phyloP scores from a whole-genome alignment of 495 filamentous ascomycete genomes.

The Emericellopsis terricola region DNA sequence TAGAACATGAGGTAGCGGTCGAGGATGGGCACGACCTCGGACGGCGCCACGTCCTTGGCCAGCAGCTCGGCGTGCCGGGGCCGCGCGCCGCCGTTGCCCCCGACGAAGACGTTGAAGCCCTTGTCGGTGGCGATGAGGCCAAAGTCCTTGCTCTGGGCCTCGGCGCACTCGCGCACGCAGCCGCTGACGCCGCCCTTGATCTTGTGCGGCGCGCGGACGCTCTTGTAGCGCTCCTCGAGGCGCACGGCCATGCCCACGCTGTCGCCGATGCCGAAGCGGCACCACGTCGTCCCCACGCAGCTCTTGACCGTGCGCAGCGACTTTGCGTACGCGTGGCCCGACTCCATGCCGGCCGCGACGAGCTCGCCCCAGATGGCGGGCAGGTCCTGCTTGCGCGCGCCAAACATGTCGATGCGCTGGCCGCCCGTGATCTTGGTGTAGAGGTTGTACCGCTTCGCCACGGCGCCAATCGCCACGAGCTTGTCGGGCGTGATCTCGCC shows the following conservation, averaged over 20 bases:
- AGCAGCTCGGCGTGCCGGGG: constrained; percentile 77
- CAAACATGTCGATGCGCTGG: constrained; percentile 92
- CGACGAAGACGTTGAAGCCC: constrained; percentile 90
- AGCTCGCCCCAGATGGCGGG: constrained; percentile 76
- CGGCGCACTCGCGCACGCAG: constrained; percentile 86
- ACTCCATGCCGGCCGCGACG: constrained; percentile 85
- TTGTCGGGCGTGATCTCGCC: constrained; percentile 90
- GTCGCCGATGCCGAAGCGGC: constrained; percentile 81
- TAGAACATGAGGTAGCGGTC: constrained; percentile 94
- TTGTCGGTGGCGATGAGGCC: constrained; percentile 90
- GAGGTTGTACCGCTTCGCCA: constrained; percentile 74
- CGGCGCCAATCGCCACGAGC: constrained; percentile 70
- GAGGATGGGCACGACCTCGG: constrained; percentile 70
- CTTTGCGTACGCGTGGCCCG: constrained; percentile 89
- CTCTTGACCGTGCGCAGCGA: constrained; percentile 83
- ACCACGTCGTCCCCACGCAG: constrained; percentile 93
- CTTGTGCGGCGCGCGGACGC: constrained; percentile 78
- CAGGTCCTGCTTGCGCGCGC: constrained; percentile 82
- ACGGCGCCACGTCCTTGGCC: constrained; percentile 74
- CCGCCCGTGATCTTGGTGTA: constrained; percentile 95
- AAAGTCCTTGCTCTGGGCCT: constrained; percentile 96
- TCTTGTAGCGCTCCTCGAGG: constrained; percentile 89
- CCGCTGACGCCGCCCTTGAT: constrained; percentile 87
- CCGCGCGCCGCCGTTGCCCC: constrained; percentile 81
- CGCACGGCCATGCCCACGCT: constrained; percentile 94